These are phyloP conservation scores for Dryadomyces quercivorus DNA, from an alignment of 2,329 filamentous ascomycete genomes.

Conservation along the genomic window DNA sequence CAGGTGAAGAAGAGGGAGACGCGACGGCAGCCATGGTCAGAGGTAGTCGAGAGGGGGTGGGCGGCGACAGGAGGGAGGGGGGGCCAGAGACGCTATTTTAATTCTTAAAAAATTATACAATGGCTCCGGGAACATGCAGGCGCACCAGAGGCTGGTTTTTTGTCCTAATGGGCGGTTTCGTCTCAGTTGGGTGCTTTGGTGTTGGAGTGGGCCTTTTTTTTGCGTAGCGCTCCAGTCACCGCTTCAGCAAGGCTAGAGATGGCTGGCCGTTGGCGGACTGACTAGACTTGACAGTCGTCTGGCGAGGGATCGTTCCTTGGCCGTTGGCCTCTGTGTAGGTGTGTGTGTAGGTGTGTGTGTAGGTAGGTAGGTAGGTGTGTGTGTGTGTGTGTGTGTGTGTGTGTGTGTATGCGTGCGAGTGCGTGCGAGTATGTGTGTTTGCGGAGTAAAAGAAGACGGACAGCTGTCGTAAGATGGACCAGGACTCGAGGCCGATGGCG, in stretches of 20 bases:
- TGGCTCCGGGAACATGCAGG: not conserved
- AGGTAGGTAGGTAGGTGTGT: too few species aligned
- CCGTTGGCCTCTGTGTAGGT: too few species aligned
- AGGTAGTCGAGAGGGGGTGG: not conserved
- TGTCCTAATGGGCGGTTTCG: not conserved
- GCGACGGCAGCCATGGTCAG: constrained; percentile 37
- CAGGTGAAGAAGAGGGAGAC: constrained; percentile 40
- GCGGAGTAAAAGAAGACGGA: too few species aligned
- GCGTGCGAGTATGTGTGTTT: too few species aligned
- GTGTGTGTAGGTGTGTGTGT: too few species aligned
- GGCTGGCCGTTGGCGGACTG: not conserved
- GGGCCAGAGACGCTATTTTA: constrained; percentile 6
- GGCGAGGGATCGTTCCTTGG: not conserved
- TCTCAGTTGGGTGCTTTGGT: not conserved
- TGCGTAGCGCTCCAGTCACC: constrained; percentile 9
- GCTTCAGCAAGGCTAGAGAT: constrained; percentile 2
- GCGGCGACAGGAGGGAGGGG: constrained; percentile 3
- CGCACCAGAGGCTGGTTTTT: not conserved
- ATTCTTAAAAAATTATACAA: not conserved
- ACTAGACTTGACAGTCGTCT: not conserved
- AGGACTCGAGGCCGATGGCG: too few species aligned
- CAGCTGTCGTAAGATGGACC: too few species aligned
- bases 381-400: too few species aligned
- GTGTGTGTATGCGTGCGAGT: too few species aligned
- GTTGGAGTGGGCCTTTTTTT: constrained; percentile 6